phyloP scores from a whole-genome alignment of 1,284 basidiomycete species.

The Ganoderma lingzhi region DNA sequence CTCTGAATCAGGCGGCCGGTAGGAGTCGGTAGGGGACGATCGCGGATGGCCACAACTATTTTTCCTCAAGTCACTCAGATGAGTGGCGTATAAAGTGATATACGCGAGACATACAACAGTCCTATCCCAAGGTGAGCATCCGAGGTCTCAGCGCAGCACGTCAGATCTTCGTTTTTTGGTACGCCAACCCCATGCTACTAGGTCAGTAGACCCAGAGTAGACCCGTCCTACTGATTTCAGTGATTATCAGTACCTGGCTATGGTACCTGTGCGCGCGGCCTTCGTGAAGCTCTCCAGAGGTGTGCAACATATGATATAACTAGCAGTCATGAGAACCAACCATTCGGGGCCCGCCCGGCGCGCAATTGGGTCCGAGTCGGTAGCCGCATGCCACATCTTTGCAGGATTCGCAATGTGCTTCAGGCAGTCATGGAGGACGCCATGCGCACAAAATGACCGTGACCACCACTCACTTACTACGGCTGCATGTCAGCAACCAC shows the following conservation, averaged over 20 bases:
- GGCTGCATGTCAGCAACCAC: background rate
- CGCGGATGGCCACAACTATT: conserved; percentile 10
- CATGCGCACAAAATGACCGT: no score
- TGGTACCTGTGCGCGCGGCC: background rate
- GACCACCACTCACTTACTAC: background rate
- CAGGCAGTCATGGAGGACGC: background rate
- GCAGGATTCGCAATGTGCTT: background rate
- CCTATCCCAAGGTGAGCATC: background rate
- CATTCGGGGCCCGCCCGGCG: background rate
- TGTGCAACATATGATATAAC: background rate
- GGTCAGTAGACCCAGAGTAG: no score
- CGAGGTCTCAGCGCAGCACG: conserved; percentile 6
- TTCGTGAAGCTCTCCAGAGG: background rate
- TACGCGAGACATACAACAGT: background rate
- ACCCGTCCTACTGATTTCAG: background rate
- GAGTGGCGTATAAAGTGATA: conserved; percentile 10
- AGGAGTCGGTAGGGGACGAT: conserved; percentile 2
- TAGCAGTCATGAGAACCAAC: background rate
- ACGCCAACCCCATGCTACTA: conserved; percentile 6
- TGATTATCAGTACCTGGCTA: background rate
- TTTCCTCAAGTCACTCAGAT: background rate
- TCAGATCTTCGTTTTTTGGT: conserved; percentile 8
- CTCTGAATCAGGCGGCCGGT: no score
- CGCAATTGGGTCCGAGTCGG: background rate
- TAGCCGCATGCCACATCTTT: background rate